Conservation (phyloP, 768 basidiomycete species). For the Daedaleopsis nitida region DNA sequence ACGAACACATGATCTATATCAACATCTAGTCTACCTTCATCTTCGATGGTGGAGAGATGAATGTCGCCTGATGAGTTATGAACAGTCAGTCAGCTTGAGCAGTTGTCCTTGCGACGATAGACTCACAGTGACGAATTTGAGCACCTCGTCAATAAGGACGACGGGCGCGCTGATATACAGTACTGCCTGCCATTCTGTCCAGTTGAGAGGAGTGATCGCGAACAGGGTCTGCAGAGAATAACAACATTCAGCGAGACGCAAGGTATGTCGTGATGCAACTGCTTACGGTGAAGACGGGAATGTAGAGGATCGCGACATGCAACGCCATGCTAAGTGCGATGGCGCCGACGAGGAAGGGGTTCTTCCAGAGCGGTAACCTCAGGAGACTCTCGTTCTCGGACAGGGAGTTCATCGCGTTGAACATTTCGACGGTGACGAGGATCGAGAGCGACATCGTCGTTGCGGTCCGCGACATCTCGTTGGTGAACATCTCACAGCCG, state of each 20-base stretch:
- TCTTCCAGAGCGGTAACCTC: constrained; percentile 90
- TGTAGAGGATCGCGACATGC: constrained; percentile 94
- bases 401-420: constrained; percentile 97
- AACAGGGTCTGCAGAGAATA: constrained; percentile 63
- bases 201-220: constrained; percentile 92
- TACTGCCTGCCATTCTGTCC: constrained; percentile 94
- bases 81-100: neutral
- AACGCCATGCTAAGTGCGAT: constrained; percentile 90
- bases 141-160: constrained; percentile 82
- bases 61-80: constrained; percentile 45
- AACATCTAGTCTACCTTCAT: constrained; percentile 30
- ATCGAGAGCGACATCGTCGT: constrained; percentile 98
- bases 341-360: constrained; percentile 88
- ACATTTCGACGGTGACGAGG: constrained; percentile 95
- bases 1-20: constrained; percentile 6
- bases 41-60: constrained; percentile 58
- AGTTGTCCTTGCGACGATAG: neutral
- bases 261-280: neutral
- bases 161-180: constrained; percentile 87
- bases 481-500: constrained; percentile 95
- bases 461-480: constrained; percentile 80
- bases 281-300: constrained; percentile 92
- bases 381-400: constrained; percentile 96
- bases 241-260: neutral
- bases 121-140: constrained; percentile 82